Percentiles rank a stretch among this genome's conserved stretches.
Evolutionary conservation across 164 flowering plant species (phyloP).

Genomic region (Tetracentron sinense): DNA sequence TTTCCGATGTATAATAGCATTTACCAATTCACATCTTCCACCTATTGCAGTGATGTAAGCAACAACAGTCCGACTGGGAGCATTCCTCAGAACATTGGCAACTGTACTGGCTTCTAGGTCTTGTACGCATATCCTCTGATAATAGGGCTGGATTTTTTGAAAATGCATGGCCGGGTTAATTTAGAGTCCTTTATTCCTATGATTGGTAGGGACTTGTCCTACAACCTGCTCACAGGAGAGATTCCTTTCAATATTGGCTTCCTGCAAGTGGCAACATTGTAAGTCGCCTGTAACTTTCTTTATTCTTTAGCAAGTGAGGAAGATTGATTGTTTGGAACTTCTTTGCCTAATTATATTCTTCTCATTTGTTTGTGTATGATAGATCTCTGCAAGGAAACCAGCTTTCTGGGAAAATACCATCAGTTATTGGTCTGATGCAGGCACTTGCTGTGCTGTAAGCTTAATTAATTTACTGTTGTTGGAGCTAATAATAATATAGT

Average conservation of each 20-base stretch:
- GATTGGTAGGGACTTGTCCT: slow-evolving; percentile 65
- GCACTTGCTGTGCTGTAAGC: slow-evolving; percentile 99
- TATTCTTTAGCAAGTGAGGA: no score
- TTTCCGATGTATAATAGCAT: background rate
- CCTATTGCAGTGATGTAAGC: slow-evolving; percentile 71
- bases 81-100: slow-evolving; percentile 82
- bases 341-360: background rate
- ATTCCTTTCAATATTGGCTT: slow-evolving; percentile 97
- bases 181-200: slow-evolving; percentile 2
- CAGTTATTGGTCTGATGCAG: slow-evolving; percentile 96
- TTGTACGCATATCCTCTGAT: slow-evolving; percentile 60
- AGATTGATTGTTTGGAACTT: background rate
- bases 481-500: no score
- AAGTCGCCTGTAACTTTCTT: slow-evolving; percentile 22
- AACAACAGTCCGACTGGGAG: slow-evolving; percentile 91
- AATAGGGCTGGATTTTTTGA: background rate
- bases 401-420: slow-evolving; percentile 76
- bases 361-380: background rate
- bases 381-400: slow-evolving; percentile 91
- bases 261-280: slow-evolving; percentile 97
- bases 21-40: background rate
- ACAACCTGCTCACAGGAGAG: slow-evolving; percentile 78
- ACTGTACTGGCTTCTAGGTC: slow-evolving; percentile 94
- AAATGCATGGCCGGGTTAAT: background rate
- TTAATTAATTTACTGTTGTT: background rate